Evolutionary conservation across 768 basidiomycete species (phyloP).

Genomic region (Suillus occidentalis): DNA sequence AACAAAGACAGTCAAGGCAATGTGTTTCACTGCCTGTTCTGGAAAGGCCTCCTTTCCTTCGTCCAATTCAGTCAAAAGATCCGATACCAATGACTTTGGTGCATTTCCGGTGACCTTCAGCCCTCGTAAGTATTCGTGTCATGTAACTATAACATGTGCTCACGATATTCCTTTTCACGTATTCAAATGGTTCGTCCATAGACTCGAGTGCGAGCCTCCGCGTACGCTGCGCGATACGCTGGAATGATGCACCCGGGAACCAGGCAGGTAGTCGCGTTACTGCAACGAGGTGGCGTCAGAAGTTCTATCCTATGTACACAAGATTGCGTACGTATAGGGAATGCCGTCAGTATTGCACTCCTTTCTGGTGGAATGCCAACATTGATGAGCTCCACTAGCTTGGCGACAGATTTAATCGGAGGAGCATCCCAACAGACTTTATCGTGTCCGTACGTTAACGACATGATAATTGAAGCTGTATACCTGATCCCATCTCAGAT

Average conservation of each 20-base stretch:
- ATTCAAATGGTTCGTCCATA: slow-evolving; percentile 29
- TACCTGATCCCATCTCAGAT: slow-evolving; percentile 19
- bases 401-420: slow-evolving; percentile 23
- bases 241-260: slow-evolving; percentile 32
- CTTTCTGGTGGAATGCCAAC: slow-evolving; percentile 27
- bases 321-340: slow-evolving; percentile 27
- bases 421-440: slow-evolving; percentile 26
- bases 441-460: slow-evolving; percentile 31
- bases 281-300: slow-evolving; percentile 11
- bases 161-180: slow-evolving; percentile 27
- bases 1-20: slow-evolving; percentile 32
- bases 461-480: slow-evolving; percentile 33
- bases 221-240: slow-evolving; percentile 18
- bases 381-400: slow-evolving; percentile 22
- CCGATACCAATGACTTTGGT: slow-evolving; percentile 30
- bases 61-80: slow-evolving; percentile 21
- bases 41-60: slow-evolving; percentile 13
- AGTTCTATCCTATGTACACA: not conserved
- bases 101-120: slow-evolving; percentile 24
- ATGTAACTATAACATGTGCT: slow-evolving; percentile 1
- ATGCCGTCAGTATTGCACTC: slow-evolving; percentile 26
- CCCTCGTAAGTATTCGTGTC: not conserved
- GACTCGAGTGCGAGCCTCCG: slow-evolving; percentile 24
- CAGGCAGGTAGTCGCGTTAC: slow-evolving; percentile 29
- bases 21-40: slow-evolving; percentile 26